Evolutionary conservation across 2,329 filamentous ascomycete species (phyloP).

Genomic region (Diaporthe vexans): DNA sequence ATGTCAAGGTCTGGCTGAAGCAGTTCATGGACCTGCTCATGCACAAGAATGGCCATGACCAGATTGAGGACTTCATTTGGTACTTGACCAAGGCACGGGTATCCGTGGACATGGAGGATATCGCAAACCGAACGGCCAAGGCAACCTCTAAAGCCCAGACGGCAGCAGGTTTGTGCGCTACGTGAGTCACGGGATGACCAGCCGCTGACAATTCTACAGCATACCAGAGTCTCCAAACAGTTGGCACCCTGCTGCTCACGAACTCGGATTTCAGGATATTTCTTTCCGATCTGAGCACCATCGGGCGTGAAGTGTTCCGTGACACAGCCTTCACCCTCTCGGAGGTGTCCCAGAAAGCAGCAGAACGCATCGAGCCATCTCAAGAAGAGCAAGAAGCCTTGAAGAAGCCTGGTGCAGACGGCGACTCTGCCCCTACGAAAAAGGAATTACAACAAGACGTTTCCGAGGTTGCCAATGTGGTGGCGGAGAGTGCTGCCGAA

Average conservation of each 20-base stretch:
- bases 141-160: conserved; percentile 79
- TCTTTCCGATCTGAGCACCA: conserved; percentile 81
- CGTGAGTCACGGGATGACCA: background rate
- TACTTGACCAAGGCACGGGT: conserved; percentile 82
- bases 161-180: conserved; percentile 69
- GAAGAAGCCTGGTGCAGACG: conserved; percentile 64
- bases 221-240: conserved; percentile 85
- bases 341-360: conserved; percentile 80
- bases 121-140: conserved; percentile 71
- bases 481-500: conserved; percentile 67
- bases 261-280: conserved; percentile 94
- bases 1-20: conserved; percentile 79
- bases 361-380: conserved; percentile 79
- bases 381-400: conserved; percentile 69
- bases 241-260: conserved; percentile 86
- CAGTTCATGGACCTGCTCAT: conserved; percentile 85
- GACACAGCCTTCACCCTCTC: conserved; percentile 88
- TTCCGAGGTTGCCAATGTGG: conserved; percentile 66
- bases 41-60: conserved; percentile 86
- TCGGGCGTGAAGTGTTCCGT: conserved; percentile 87
- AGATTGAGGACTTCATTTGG: conserved; percentile 95
- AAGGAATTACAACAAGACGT: conserved; percentile 75
- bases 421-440: conserved; percentile 64
- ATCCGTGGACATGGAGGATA: conserved; percentile 74
- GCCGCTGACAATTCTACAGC: conserved; percentile 61